A percentile compares a stretch with the other conserved stretches of the same genome.
phyloP scores from a whole-genome alignment of 2,329 filamentous ascomycete species.

The Colletotrichum sidae region DNA sequence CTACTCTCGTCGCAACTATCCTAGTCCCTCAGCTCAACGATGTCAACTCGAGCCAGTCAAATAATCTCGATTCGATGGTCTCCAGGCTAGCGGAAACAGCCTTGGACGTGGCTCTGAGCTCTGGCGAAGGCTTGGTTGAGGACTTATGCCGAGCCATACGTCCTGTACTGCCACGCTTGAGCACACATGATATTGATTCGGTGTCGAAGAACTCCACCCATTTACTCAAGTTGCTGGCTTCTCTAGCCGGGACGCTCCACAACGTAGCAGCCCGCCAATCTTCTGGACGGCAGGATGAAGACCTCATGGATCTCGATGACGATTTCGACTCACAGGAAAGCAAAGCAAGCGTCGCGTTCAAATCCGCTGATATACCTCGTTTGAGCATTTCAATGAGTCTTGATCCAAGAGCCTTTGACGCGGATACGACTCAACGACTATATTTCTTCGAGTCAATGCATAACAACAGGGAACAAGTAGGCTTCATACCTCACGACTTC shows the following conservation, averaged over 20 bases:
- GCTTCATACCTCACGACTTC: conserved; percentile 62
- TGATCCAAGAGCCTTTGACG: conserved; percentile 59
- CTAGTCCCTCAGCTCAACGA: conserved; percentile 61
- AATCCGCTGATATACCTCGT: conserved; percentile 57
- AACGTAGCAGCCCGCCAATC: conserved; percentile 48
- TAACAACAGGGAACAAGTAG: conserved; percentile 58
- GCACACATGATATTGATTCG: conserved; percentile 49
- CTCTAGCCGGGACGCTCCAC: conserved; percentile 49
- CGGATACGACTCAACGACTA: conserved; percentile 59
- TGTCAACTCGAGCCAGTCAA: conserved; percentile 60
- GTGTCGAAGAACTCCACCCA: conserved; percentile 53
- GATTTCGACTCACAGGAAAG: conserved; percentile 72
- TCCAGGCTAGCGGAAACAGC: conserved; percentile 55
- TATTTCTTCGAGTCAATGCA: conserved; percentile 56
- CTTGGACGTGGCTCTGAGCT: conserved; percentile 53
- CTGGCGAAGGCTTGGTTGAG: conserved; percentile 58
- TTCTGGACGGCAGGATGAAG: conserved; percentile 50
- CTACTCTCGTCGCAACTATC: conserved; percentile 57
- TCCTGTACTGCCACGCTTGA: conserved; percentile 59
- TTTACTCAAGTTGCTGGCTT: conserved; percentile 57
- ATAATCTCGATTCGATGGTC: conserved; percentile 59
- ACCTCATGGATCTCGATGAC: conserved; percentile 76
- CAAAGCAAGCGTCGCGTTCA: conserved; percentile 53
- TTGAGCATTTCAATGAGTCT: conserved; percentile 55
- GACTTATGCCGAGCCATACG: conserved; percentile 58